phyloP scores from a whole-genome alignment of 768 basidiomycete genomes.

The Tulasnella sp. region DNA sequence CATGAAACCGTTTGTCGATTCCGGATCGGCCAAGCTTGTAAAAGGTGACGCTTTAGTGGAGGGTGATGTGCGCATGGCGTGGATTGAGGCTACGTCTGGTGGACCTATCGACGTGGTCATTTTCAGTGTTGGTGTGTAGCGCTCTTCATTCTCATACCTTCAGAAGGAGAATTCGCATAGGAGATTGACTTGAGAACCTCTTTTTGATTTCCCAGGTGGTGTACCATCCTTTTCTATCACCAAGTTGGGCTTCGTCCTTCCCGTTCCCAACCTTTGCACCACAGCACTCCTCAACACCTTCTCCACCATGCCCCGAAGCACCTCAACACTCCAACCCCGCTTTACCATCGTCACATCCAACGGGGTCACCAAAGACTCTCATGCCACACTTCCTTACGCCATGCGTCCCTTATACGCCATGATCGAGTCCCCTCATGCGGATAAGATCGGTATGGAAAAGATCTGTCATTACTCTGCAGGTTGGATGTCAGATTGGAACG shows the following conservation, averaged over 20 bases:
- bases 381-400: conserved; percentile 35
- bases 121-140: not conserved
- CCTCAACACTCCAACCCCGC: conserved; percentile 28
- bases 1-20: not conserved
- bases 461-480: conserved; percentile 6
- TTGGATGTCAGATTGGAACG: not conserved
- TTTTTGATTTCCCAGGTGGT: too few species aligned
- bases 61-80: not conserved
- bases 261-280: conserved; percentile 49
- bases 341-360: conserved; percentile 44
- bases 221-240: conserved; percentile 25
- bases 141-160: not conserved
- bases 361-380: conserved; percentile 41
- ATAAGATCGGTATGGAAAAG: conserved; percentile 53
- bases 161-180: too few species aligned
- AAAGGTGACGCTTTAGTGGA: conserved; percentile 6
- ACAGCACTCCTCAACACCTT: conserved; percentile 45
- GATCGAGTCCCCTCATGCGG: conserved; percentile 38
- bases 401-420: conserved; percentile 41
- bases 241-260: conserved; percentile 41
- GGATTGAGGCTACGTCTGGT: not conserved
- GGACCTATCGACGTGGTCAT: conserved; percentile 5
- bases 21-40: not conserved
- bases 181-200: too few species aligned
- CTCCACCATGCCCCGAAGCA: not conserved